Percentiles rank a stretch among this genome's conserved stretches.
Evolutionary conservation across 2,329 filamentous ascomycete genomes (phyloP).

Genomic region (Exophiala dermatitidis): DNA sequence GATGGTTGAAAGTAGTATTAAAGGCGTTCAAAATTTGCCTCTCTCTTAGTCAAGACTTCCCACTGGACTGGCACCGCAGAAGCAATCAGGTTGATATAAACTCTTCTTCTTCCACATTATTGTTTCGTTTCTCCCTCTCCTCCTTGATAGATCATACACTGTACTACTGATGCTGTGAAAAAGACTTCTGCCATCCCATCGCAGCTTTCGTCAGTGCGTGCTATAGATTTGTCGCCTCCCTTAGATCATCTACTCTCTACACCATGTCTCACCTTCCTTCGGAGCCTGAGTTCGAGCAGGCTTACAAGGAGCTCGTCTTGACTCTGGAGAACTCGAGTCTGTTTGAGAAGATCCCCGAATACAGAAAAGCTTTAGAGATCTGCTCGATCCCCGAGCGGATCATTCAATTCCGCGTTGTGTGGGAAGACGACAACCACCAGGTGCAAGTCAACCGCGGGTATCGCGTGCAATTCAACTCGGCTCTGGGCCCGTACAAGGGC

Average conservation of each 20-base stretch:
- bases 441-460: conserved; percentile 90
- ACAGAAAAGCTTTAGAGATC: conserved; percentile 81
- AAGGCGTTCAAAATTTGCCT: no score
- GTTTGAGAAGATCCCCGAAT: conserved; percentile 90
- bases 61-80: no score
- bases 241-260: background rate
- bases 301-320: conserved; percentile 91
- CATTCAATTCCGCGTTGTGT: conserved; percentile 94
- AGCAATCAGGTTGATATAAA: no score
- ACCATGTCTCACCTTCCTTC: conserved; percentile 74
- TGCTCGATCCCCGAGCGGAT: conserved; percentile 87
- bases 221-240: background rate
- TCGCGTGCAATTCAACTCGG: conserved; percentile 97
- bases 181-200: background rate
- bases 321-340: conserved; percentile 91
- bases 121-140: background rate
- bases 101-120: no score
- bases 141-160: background rate
- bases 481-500: conserved; percentile 95
- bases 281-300: conserved; percentile 98
- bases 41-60: no score
- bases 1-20: no score
- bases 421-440: conserved; percentile 88
- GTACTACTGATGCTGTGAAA: background rate
- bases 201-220: background rate